A percentile compares a stretch with the other conserved stretches of the same genome.
phyloP scores from a whole-genome alignment of 1,139 yeast genomes.

The Pneumocystis sp. region DNA sequence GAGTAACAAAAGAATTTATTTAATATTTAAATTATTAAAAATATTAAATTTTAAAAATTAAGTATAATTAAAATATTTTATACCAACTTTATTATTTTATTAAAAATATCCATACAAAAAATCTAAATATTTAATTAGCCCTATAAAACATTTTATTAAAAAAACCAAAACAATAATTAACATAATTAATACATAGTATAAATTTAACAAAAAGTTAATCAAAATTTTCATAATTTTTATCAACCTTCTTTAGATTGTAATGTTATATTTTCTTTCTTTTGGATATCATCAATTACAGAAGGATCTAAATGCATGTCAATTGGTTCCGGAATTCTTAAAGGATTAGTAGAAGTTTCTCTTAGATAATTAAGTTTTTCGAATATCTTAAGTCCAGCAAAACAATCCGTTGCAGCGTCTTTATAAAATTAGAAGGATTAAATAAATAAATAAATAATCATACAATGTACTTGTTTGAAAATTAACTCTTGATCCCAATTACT shows the following conservation, averaged over 20 bases:
- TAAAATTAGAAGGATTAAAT: background rate
- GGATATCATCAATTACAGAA: background rate
- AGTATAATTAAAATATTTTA: too few relatives aligned
- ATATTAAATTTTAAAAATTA: too few relatives aligned
- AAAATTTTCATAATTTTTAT: background rate
- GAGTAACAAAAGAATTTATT: background rate
- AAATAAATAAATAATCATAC: background rate
- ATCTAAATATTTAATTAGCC: background rate
- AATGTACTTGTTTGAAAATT: background rate
- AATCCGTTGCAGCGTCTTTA: slow-evolving; percentile 1
- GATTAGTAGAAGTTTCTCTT: background rate
- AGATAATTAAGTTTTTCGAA: background rate
- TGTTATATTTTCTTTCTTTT: background rate
- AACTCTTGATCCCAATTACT: background rate
- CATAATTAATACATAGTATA: background rate
- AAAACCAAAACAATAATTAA: too few relatives aligned
- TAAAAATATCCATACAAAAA: too few relatives aligned
- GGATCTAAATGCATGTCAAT: background rate
- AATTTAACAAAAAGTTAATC: too few relatives aligned
- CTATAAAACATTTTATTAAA: too few relatives aligned
- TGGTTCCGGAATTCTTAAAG: background rate
- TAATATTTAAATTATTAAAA: too few relatives aligned
- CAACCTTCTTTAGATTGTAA: background rate
- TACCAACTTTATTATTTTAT: too few relatives aligned
- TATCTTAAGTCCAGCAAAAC: background rate